Conservation (phyloP, 2,329 filamentous ascomycete species). For the Aspergillus novofumigatus region DNA sequence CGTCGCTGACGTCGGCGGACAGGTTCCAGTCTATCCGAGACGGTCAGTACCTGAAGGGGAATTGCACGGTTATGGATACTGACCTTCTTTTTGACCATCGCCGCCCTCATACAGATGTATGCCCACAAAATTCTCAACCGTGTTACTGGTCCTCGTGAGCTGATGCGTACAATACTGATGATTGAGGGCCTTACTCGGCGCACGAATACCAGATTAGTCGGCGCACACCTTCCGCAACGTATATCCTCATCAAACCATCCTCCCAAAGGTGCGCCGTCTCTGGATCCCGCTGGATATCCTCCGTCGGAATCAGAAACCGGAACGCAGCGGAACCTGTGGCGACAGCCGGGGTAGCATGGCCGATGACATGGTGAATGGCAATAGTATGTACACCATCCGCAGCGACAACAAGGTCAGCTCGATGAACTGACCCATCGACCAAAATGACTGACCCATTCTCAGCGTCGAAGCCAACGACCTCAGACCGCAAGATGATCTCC, state of each 20-base stretch:
- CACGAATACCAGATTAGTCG: slow-evolving; percentile 29
- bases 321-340: slow-evolving; percentile 22
- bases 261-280: slow-evolving; percentile 15
- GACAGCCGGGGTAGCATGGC: background rate
- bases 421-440: slow-evolving; percentile 14
- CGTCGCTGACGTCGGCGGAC: slow-evolving; percentile 2
- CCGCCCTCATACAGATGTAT: slow-evolving; percentile 13
- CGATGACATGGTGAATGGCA: slow-evolving; percentile 8
- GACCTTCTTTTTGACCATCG: slow-evolving; percentile 1
- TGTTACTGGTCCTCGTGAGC: slow-evolving; percentile 10
- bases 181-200: slow-evolving; percentile 14
- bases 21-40: background rate
- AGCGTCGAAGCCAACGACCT: slow-evolving; percentile 20
- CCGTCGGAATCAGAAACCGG: slow-evolving; percentile 19
- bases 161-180: background rate
- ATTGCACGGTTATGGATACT: background rate
- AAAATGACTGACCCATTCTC: slow-evolving; percentile 17
- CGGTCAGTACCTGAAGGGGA: background rate
- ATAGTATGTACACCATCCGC: slow-evolving; percentile 30
- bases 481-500: slow-evolving; percentile 17
- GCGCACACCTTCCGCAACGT: slow-evolving; percentile 16
- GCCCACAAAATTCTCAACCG: slow-evolving; percentile 28
- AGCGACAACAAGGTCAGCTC: slow-evolving; percentile 28
- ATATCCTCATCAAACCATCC: slow-evolving; percentile 32
- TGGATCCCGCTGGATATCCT: slow-evolving; percentile 26